These are phyloP conservation scores for Yarrowia phangngaensis DNA, from an alignment of 805 yeast species.

Conservation along the genomic window DNA sequence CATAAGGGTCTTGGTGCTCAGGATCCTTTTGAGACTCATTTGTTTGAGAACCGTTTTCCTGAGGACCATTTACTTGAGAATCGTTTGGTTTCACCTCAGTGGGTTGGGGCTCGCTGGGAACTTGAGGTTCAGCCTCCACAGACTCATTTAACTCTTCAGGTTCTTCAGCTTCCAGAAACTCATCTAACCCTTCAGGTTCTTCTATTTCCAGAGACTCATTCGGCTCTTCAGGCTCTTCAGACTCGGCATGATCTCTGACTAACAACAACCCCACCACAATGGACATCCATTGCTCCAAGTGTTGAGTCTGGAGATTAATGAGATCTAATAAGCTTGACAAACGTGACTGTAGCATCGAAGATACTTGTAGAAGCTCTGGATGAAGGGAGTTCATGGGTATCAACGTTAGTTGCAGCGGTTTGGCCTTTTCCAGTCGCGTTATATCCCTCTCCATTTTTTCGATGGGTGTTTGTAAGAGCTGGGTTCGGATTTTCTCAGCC, in stretches of 20 bases:
- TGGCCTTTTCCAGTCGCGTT: not conserved
- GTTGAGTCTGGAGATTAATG: conserved; percentile 1
- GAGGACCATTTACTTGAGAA: no score
- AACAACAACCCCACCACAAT: not conserved
- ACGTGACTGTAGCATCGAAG: not conserved
- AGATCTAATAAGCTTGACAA: not conserved
- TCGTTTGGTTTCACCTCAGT: no score
- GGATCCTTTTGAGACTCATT: no score
- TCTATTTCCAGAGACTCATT: no score
- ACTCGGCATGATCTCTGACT: not conserved
- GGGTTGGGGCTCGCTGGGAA: no score
- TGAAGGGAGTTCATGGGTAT: not conserved
- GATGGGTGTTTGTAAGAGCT: not conserved
- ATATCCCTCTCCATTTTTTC: not conserved
- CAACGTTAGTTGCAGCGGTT: not conserved
- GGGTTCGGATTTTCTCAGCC: conserved; percentile 5
- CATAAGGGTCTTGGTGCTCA: conserved; percentile 8
- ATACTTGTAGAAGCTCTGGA: not conserved
- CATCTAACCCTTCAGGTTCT: no score
- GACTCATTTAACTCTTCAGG: no score
- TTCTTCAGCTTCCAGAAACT: no score
- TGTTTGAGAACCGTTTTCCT: no score
- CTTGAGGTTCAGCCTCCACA: no score
- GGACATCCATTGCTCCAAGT: conserved; percentile 3
- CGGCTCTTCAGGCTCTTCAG: not conserved